Conservation (phyloP, 176 grass and related monocot species). For the Triticum monococcum region DNA sequence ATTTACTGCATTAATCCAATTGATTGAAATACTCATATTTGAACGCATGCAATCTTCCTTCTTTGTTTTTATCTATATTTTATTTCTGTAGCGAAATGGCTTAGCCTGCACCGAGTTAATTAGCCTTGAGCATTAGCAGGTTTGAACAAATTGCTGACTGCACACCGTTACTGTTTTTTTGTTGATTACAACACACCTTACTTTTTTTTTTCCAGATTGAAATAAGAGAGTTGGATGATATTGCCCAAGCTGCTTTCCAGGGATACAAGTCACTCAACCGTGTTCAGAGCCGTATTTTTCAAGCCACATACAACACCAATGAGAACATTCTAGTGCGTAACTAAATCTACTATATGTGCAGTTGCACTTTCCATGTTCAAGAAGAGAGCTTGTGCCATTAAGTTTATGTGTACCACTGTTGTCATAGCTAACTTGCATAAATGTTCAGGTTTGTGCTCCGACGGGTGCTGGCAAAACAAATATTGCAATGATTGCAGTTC, state of each 20-base stretch:
- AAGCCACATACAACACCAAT: conserved; percentile 87
- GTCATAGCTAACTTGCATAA: conserved; percentile 33
- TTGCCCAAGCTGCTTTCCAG: conserved; percentile 89
- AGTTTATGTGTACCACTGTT: conserved; percentile 19
- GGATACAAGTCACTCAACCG: conserved; percentile 94
- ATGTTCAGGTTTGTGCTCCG: conserved; percentile 90
- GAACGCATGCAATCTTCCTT: not conserved
- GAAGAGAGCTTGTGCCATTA: conserved; percentile 7
- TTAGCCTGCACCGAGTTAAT: conserved; percentile 12
- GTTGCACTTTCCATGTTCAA: conserved; percentile 17
- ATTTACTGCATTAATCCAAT: conserved; percentile 22
- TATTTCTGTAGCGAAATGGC: not conserved
- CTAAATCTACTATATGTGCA: conserved; percentile 21
- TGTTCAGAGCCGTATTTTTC: conserved; percentile 92
- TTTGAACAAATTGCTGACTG: not conserved
- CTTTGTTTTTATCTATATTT: not conserved
- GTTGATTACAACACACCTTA: conserved; percentile 20
- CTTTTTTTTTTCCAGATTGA: conserved; percentile 65
- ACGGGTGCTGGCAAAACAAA: conserved; percentile 99
- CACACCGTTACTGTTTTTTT: not conserved
- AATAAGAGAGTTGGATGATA: conserved; percentile 88
- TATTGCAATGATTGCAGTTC: conserved; percentile 97
- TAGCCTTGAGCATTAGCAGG: conserved; percentile 19
- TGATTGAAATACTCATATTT: not conserved
- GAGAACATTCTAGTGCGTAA: conserved; percentile 87